phyloP scores from a whole-genome alignment of 2,329 filamentous ascomycete genomes.

The Ceratocystis smalleyi region DNA sequence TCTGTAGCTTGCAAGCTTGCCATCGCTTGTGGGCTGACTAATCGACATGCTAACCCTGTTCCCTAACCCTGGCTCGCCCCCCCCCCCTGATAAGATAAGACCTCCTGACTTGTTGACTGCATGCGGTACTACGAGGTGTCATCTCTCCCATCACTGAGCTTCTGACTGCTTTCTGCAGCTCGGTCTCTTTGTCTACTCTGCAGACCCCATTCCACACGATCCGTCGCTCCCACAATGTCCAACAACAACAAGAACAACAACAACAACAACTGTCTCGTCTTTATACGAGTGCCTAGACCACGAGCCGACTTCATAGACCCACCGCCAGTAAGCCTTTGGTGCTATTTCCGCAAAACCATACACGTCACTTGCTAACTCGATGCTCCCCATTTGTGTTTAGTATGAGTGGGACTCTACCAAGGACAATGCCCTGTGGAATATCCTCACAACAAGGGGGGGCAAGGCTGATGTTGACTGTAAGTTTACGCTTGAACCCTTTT shows the following conservation, averaged over 20 bases:
- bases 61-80: too few relatives aligned
- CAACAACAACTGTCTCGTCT: slow-evolving; percentile 45
- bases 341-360: background rate
- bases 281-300: slow-evolving; percentile 78
- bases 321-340: slow-evolving; percentile 46
- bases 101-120: background rate
- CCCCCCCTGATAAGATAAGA: background rate
- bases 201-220: background rate
- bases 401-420: slow-evolving; percentile 66
- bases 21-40: too few relatives aligned
- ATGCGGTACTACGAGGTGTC: background rate
- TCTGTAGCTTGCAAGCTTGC: too few relatives aligned
- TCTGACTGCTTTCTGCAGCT: background rate
- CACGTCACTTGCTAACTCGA: background rate
- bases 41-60: too few relatives aligned
- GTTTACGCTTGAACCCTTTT: slow-evolving; percentile 19
- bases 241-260: background rate
- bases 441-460: slow-evolving; percentile 67
- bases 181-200: background rate
- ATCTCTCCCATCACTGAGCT: too few relatives aligned
- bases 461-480: slow-evolving; percentile 69
- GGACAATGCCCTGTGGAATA: slow-evolving; percentile 78
- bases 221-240: background rate
- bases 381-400: background rate
- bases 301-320: slow-evolving; percentile 83